Base-by-base conservation (phyloP, 176 grass and related monocot species). In the Oryza meyeriana region DNA sequence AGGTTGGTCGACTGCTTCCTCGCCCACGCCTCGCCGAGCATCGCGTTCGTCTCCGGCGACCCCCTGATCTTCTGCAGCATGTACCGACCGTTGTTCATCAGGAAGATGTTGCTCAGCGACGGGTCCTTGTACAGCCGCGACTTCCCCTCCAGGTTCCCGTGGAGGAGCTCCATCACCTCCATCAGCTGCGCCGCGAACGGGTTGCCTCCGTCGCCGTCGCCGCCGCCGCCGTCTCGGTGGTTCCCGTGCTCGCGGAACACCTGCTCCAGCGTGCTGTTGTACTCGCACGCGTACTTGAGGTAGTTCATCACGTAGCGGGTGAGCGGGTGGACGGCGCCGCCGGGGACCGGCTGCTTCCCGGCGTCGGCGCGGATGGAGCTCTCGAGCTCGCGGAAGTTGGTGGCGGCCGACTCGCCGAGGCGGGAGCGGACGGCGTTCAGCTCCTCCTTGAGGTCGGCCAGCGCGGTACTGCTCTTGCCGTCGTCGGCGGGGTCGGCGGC, bases 51-150 rank as follows among this genome's bases (percentile, higher is more conserved):
- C 91, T 95, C 91, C 34, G 76, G 41, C 12, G 93, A 99, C 0
- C 93, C 93, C 13, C 94, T 81, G 68, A 99, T 90, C 87, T 96
- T 99, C 81, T 99, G 89, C 78, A 88, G 66, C 82, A 99, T 87
- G 87, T 99, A 99, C 85, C 93, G 73, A 3, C 93, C 91, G 47
- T 99, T 99, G 97, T 99, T 99, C 97, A 99, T 99, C 25, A 99
- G 75, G 91, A 99, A 99, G 64, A 99, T 91, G 87, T 58, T 82
- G 85, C 79, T 88, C 57, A 93, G 71, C 0, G 93, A 61, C 26
- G 67, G 64, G 83, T 95, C 90, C 82, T 85, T 99, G 87, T 99
- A 99, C 3, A 93, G 84, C 76, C 89, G 85, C 34, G 96, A 91
- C 80, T 95, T 99, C 7, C 76, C 33, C 12, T 93, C 93, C n/a